phyloP scores from a whole-genome alignment of 1,284 basidiomycete genomes.

The Naganishia sp. region DNA sequence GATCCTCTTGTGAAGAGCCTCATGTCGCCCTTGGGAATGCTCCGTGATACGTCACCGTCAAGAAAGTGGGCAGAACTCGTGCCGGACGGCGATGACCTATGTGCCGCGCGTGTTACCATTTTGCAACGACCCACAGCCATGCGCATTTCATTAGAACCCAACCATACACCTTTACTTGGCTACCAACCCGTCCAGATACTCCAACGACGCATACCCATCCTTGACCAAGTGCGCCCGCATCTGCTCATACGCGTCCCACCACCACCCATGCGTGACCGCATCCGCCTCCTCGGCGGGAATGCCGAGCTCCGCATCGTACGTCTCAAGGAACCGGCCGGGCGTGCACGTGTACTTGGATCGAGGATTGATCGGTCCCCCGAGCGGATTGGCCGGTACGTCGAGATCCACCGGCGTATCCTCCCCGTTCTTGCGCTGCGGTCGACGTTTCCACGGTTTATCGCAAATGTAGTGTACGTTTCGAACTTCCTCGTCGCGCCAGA shows the following conservation, averaged over 20 bases:
- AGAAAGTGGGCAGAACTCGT: too few relatives aligned
- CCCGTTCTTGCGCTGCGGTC: slow-evolving; percentile 20
- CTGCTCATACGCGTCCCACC: slow-evolving; percentile 53
- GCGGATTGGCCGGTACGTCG: slow-evolving; percentile 24
- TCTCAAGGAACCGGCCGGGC: slow-evolving; percentile 32
- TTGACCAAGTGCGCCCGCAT: slow-evolving; percentile 41
- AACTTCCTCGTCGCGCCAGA: slow-evolving; percentile 54
- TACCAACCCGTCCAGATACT: slow-evolving; percentile 30
- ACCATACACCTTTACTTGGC: slow-evolving; percentile 10
- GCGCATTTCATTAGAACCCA: neutral
- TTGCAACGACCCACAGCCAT: neutral
- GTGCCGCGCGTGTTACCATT: neutral
- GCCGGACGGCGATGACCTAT: too few relatives aligned
- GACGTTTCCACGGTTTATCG: slow-evolving; percentile 51
- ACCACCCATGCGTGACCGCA: slow-evolving; percentile 49
- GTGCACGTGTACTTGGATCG: slow-evolving; percentile 30
- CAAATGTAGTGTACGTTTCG: slow-evolving; percentile 54
- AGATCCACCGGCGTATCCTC: neutral
- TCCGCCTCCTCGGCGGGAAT: slow-evolving; percentile 33
- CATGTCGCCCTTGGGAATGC: too few relatives aligned
- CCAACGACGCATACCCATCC: slow-evolving; percentile 24
- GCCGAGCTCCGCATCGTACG: slow-evolving; percentile 33
- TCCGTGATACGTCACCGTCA: too few relatives aligned
- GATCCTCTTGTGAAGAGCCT: too few relatives aligned
- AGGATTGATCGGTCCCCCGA: slow-evolving; percentile 45